Percentiles rank a stretch among this genome's conserved stretches.
Evolutionary conservation across 139 green algal genomes (phyloP).

Genomic region (Auxenochlorella protothecoides): DNA sequence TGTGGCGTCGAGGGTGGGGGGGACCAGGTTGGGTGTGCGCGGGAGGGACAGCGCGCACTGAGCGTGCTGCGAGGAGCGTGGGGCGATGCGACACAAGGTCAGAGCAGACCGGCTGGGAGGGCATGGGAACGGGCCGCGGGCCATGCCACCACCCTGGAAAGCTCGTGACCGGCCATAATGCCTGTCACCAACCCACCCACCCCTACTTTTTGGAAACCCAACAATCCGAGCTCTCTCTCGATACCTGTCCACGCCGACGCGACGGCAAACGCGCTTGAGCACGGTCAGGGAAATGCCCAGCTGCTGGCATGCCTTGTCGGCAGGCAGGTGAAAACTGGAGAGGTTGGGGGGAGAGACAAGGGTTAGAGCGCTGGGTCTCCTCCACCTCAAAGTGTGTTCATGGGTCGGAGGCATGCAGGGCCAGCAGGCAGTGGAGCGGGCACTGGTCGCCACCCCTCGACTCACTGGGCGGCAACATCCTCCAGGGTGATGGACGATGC

Average conservation of each 20-base stretch:
- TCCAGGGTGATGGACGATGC: not conserved
- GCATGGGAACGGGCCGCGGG: no score
- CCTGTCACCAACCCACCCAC: no score
- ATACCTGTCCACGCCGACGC: slow-evolving; percentile 19
- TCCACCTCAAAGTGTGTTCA: not conserved
- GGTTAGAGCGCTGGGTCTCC: not conserved
- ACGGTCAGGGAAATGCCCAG: slow-evolving; percentile 27
- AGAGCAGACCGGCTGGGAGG: no score
- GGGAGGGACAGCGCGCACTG: no score
- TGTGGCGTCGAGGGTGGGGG: no score
- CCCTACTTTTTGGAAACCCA: not conserved
- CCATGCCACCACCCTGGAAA: no score
- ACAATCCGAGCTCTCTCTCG: not conserved
- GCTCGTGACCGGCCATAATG: no score
- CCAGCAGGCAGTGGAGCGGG: no score
- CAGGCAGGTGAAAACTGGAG: slow-evolving; percentile 16
- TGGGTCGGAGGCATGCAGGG: not conserved
- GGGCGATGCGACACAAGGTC: no score
- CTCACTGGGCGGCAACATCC: not conserved
- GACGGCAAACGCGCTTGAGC: slow-evolving; percentile 28
- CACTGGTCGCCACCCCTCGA: not conserved
- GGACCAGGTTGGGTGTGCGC: no score
- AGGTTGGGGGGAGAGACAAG: not conserved
- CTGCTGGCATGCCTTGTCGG: slow-evolving; percentile 14
- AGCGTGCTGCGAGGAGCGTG: no score